These are phyloP conservation scores for Entomortierella beljakovae DNA, from an alignment of 192 early-diverging fungal species.

Conservation along the genomic window DNA sequence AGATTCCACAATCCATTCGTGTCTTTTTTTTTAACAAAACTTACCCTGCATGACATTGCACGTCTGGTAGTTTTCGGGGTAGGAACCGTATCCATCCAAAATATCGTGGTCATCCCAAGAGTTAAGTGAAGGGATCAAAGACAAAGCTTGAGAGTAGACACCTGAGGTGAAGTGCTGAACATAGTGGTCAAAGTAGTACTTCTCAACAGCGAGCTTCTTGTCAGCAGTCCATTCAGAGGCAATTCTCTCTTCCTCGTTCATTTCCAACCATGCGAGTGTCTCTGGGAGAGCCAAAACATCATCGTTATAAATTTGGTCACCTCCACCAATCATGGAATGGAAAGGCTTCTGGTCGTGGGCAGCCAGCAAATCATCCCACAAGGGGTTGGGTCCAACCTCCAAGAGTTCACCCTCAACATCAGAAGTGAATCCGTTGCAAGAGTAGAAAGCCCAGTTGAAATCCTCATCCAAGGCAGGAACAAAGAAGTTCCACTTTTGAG, in stretches of 20 bases:
- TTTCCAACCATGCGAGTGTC: constrained; percentile 28
- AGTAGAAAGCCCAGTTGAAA: constrained; percentile 77
- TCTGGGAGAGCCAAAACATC: constrained; percentile 53
- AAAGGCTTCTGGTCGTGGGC: constrained; percentile 72
- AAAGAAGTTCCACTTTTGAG: constrained; percentile 59
- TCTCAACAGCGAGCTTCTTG: constrained; percentile 41
- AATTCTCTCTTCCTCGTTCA: constrained; percentile 25
- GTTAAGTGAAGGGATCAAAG: constrained; percentile 78
- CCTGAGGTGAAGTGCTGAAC: constrained; percentile 67
- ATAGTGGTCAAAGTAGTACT: constrained; percentile 81
- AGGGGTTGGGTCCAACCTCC: constrained; percentile 54
- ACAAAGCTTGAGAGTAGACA: constrained; percentile 72
- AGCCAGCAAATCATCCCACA: constrained; percentile 77
- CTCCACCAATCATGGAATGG: constrained; percentile 79
- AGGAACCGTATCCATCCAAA: constrained; percentile 90
- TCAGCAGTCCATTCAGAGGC: constrained; percentile 30
- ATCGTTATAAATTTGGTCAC: constrained; percentile 82
- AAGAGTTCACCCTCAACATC: constrained; percentile 62
- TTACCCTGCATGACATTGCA: constrained; percentile 77
- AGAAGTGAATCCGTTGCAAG: constrained; percentile 80
- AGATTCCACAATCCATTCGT: constrained; percentile 5
- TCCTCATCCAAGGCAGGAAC: constrained; percentile 58
- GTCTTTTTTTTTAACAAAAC: too few species aligned
- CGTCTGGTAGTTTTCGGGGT: constrained; percentile 79
- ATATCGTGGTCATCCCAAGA: constrained; percentile 92